phyloP scores from a whole-genome alignment of 345 rosid species.

The Linum tenue region DNA sequence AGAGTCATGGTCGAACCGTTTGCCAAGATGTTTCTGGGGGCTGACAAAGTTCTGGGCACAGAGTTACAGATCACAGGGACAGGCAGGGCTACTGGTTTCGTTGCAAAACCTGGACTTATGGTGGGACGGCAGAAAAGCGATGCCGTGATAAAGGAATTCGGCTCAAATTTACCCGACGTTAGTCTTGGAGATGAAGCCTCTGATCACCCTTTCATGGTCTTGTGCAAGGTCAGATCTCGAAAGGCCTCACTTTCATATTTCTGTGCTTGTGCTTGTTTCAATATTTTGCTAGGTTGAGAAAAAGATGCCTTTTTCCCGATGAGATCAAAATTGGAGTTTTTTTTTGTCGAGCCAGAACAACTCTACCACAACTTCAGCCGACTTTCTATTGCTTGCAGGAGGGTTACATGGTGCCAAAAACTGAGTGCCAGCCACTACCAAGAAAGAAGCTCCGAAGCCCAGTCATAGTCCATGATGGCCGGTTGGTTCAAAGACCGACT shows the following conservation, averaged over 20 bases:
- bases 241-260: background rate
- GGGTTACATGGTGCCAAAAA: constrained; percentile 54
- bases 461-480: constrained; percentile 65
- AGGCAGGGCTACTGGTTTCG: constrained; percentile 3
- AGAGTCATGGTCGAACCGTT: constrained; percentile 5
- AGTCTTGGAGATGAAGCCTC: background rate
- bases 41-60: constrained; percentile 5
- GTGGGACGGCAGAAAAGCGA: background rate
- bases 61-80: background rate
- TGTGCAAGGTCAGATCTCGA: background rate
- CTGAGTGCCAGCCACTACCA: constrained; percentile 57
- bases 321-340: too few relatives aligned
- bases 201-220: background rate
- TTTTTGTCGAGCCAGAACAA: too few relatives aligned
- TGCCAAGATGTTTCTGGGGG: constrained; percentile 1
- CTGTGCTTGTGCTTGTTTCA: background rate
- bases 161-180: background rate
- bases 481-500: constrained; percentile 60
- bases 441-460: constrained; percentile 66
- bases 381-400: constrained; percentile 33
- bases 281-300: background rate
- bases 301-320: too few relatives aligned
- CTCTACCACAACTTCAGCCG: too few relatives aligned
- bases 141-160: constrained; percentile 3
- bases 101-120: background rate